A percentile compares a stretch with the other conserved stretches of the same genome.
Conservation (phyloP, 1,284 basidiomycete genomes). For the Phylloporus sp. region DNA sequence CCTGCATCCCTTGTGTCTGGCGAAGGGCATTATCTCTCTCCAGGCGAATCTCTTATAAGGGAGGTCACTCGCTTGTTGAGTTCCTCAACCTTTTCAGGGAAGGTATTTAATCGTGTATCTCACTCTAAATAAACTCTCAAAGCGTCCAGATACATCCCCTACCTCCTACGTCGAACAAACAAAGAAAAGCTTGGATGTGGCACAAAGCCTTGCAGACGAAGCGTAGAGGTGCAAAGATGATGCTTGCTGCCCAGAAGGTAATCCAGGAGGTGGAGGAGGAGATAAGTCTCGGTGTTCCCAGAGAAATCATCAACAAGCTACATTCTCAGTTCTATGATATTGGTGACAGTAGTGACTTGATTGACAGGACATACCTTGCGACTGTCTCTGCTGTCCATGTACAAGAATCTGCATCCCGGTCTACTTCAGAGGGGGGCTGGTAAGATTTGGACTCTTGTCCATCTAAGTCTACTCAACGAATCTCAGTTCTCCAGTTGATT, state of each 20-base stretch:
- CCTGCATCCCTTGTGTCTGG: no score
- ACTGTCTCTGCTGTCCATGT: background rate
- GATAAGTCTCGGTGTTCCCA: background rate
- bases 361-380: background rate
- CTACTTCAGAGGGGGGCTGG: background rate
- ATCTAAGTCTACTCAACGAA: background rate
- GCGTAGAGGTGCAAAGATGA: background rate
- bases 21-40: no score
- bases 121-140: no score
- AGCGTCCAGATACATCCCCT: constrained; percentile 8
- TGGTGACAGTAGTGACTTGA: background rate
- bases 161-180: background rate
- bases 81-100: no score
- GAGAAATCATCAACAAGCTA: background rate
- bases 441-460: background rate
- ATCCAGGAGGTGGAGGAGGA: background rate
- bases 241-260: background rate
- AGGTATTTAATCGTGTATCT: no score
- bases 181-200: background rate
- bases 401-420: background rate
- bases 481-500: no score
- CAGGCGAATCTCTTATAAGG: no score
- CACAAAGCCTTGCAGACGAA: background rate
- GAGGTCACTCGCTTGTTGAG: no score
- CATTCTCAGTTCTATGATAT: background rate